Conservation (phyloP, 805 yeast genomes). For the Starmera caribaea region DNA sequence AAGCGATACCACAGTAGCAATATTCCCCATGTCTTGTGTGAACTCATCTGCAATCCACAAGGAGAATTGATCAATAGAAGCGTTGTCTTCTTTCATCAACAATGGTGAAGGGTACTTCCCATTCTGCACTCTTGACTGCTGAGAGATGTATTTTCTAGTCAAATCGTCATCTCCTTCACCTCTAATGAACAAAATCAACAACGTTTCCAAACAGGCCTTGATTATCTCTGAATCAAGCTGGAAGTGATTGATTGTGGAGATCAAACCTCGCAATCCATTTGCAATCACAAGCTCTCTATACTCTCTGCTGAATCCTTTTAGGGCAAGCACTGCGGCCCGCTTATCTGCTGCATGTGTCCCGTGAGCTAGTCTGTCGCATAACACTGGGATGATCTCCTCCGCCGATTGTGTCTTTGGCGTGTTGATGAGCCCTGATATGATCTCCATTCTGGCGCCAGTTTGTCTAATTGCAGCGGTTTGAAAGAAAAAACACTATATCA, state of each 20-base stretch:
- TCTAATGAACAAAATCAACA: slow-evolving; percentile 70
- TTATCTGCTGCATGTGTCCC: slow-evolving; percentile 78
- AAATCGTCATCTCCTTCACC: slow-evolving; percentile 55
- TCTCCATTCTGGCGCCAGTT: slow-evolving; percentile 22
- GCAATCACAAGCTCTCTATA: slow-evolving; percentile 88
- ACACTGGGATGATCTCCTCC: slow-evolving; percentile 78
- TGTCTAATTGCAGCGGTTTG: background rate
- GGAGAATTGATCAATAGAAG: slow-evolving; percentile 70
- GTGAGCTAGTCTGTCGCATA: slow-evolving; percentile 81
- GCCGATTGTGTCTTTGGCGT: slow-evolving; percentile 49
- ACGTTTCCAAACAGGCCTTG: slow-evolving; percentile 77
- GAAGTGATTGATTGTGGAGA: slow-evolving; percentile 58
- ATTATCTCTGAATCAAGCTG: slow-evolving; percentile 59
- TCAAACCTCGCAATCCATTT: slow-evolving; percentile 67
- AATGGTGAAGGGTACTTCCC: slow-evolving; percentile 76
- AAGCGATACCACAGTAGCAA: slow-evolving; percentile 30
- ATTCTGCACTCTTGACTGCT: slow-evolving; percentile 62
- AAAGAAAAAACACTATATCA: background rate
- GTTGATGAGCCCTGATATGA: slow-evolving; percentile 30
- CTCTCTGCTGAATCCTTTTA: slow-evolving; percentile 82
- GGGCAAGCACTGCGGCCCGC: slow-evolving; percentile 81
- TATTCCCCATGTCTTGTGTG: slow-evolving; percentile 41
- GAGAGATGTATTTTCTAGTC: slow-evolving; percentile 64
- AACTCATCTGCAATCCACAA: slow-evolving; percentile 93
- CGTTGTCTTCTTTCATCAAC: slow-evolving; percentile 37